Evolutionary conservation across 176 grass and related monocot species (phyloP).

Genomic region (Sorghum bicolor): DNA sequence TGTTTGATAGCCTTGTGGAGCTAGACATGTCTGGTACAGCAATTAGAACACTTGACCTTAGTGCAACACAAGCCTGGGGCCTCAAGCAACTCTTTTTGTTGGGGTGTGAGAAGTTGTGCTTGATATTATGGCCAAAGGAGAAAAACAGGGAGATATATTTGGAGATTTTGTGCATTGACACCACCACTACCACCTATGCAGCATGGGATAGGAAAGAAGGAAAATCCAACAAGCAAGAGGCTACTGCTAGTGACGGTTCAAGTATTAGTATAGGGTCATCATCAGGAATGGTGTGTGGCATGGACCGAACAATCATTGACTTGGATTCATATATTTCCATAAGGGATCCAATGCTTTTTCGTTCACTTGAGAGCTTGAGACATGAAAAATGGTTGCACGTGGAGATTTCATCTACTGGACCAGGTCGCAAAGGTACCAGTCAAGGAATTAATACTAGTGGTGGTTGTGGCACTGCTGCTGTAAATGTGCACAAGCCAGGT

Average conservation of each 20-base stretch:
- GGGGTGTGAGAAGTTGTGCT: neutral
- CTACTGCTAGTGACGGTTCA: no score
- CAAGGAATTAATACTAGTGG: no score
- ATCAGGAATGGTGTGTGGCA: no score
- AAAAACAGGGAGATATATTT: fast-evolving
- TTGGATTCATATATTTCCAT: no score
- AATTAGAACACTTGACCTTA: neutral
- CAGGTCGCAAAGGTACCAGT: no score
- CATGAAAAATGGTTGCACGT: no score
- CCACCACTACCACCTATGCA: neutral
- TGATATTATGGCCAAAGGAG: neutral
- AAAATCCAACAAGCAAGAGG: neutral
- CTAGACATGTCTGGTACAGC: neutral
- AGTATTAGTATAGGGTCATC: no score
- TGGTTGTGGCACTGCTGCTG: no score
- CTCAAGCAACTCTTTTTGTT: neutral
- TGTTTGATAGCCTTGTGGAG: neutral
- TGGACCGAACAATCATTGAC: no score
- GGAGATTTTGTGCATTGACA: neutral
- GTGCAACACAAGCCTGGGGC: neutral
- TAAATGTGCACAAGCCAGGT: no score
- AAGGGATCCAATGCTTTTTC: neutral
- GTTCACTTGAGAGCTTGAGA: neutral
- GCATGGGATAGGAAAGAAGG: neutral
- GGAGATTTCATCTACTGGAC: no score